A percentile compares a stretch with the other conserved stretches of the same genome.
phyloP scores from a whole-genome alignment of 345 rosid species.

The Anastatica hierochuntica region DNA sequence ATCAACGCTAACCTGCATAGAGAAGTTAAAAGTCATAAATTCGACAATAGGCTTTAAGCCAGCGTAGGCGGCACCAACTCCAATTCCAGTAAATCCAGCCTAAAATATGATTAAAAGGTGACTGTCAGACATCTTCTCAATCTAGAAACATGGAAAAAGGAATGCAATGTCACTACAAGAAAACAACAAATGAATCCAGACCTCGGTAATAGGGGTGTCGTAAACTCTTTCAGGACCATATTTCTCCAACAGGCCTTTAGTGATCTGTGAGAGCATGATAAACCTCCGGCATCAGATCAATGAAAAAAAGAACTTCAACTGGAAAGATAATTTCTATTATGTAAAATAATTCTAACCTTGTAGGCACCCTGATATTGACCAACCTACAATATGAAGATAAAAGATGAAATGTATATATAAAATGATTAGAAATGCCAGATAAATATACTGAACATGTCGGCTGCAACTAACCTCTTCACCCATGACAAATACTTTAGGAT shows the following conservation, averaged over 20 bases:
- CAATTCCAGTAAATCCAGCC: slow-evolving; percentile 98
- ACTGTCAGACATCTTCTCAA: slow-evolving; percentile 1
- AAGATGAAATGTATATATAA: background rate
- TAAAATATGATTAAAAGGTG: slow-evolving; percentile 18
- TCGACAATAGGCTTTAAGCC: slow-evolving; percentile 82
- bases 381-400: slow-evolving; percentile 46
- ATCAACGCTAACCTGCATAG: slow-evolving; percentile 63
- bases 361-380: slow-evolving; percentile 99
- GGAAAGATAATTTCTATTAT: too few relatives aligned
- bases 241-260: slow-evolving; percentile 77
- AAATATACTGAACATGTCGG: slow-evolving; percentile 3
- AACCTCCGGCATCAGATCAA: slow-evolving; percentile 5
- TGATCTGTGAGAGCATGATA: slow-evolving; percentile 30
- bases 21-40: slow-evolving; percentile 92
- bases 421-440: background rate
- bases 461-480: slow-evolving; percentile 74
- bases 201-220: slow-evolving; percentile 95
- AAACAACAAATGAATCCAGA: slow-evolving; percentile 4
- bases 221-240: slow-evolving; percentile 90
- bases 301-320: background rate
- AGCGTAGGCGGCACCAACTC: slow-evolving; percentile 91
- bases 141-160: background rate
- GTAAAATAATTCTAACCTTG: slow-evolving; percentile 47
- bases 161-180: background rate
- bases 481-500: slow-evolving; percentile 80